phyloP scores from a whole-genome alignment of 1,139 yeast genomes.

The Scheffersomyces lignicola region DNA sequence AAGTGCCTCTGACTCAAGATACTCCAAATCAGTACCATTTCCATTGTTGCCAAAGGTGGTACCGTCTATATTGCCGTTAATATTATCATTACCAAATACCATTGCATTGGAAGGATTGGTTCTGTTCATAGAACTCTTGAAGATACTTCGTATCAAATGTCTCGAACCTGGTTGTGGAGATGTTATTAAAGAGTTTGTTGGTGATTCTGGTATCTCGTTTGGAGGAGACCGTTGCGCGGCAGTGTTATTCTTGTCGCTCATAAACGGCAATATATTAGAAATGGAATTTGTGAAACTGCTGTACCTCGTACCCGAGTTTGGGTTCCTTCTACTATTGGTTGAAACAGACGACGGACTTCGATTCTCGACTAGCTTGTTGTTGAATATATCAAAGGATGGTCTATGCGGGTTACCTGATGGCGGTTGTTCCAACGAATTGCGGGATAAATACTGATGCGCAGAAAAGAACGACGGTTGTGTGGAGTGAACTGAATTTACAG shows the following conservation, averaged over 20 bases:
- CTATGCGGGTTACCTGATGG: constrained; percentile 30
- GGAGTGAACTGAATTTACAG: constrained; percentile 42
- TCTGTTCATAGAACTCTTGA: constrained; percentile 25
- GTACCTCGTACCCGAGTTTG: constrained; percentile 21
- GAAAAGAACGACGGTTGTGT: constrained; percentile 48
- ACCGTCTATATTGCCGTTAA: not conserved
- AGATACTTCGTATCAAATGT: constrained; percentile 44
- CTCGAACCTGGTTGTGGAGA: constrained; percentile 26
- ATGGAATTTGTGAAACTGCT: constrained; percentile 40
- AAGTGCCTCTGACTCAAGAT: constrained; percentile 3
- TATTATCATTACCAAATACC: constrained; percentile 4
- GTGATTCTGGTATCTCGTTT: constrained; percentile 10
- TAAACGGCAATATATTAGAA: constrained; percentile 45
- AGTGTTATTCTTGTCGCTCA: constrained; percentile 37
- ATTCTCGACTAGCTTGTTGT: constrained; percentile 15
- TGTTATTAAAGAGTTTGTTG: constrained; percentile 11
- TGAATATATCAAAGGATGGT: constrained; percentile 34
- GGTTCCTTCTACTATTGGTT: constrained; percentile 1
- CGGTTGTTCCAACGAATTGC: constrained; percentile 41
- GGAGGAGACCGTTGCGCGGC: constrained; percentile 24
- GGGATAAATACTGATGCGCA: constrained; percentile 43
- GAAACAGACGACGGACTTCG: constrained; percentile 3
- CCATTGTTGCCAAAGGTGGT: not conserved
- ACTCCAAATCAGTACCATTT: constrained; percentile 5
- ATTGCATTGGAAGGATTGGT: constrained; percentile 9